Conservation (phyloP, 2,329 filamentous ascomycete genomes). For the Epichloe typhina region DNA sequence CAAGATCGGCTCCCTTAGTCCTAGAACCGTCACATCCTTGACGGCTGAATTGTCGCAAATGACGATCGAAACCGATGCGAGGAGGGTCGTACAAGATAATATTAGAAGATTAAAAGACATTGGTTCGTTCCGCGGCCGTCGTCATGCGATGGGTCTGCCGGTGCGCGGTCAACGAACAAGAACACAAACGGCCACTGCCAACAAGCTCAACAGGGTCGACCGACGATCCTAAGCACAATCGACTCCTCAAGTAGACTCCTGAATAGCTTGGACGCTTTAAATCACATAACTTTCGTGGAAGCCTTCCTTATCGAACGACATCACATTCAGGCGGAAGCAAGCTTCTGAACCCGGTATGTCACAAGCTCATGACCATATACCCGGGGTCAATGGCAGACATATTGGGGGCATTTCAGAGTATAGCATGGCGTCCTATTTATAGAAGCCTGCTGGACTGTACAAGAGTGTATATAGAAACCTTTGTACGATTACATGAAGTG, state of each 20-base stretch:
- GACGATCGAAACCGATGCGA: constrained; percentile 86
- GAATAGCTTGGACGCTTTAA: not conserved
- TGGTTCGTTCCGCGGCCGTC: constrained; percentile 73
- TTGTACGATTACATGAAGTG: constrained; percentile 14
- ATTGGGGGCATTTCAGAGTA: not conserved
- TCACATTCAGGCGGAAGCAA: not conserved
- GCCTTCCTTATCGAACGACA: no score
- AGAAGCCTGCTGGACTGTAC: constrained; percentile 10
- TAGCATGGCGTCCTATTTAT: not conserved
- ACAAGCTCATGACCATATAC: no score
- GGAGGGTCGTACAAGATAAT: constrained; percentile 67
- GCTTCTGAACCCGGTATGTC: not conserved
- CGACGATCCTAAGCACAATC: constrained; percentile 13
- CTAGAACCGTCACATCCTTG: constrained; percentile 66
- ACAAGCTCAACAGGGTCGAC: constrained; percentile 48
- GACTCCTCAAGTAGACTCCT: not conserved
- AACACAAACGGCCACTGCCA: constrained; percentile 51
- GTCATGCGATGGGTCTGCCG: constrained; percentile 86
- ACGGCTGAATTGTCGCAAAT: constrained; percentile 78
- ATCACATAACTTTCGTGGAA: not conserved
- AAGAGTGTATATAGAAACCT: constrained; percentile 18
- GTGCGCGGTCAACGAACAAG: constrained; percentile 83
- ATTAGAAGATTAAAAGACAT: constrained; percentile 81
- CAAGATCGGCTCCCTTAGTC: constrained; percentile 60
- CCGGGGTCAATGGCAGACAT: no score